Evolutionary conservation across 2,329 filamentous ascomycete genomes (phyloP), one percentile per base, ranked within the genome.

Genomic region (Pezicula rhizophila): DNA sequence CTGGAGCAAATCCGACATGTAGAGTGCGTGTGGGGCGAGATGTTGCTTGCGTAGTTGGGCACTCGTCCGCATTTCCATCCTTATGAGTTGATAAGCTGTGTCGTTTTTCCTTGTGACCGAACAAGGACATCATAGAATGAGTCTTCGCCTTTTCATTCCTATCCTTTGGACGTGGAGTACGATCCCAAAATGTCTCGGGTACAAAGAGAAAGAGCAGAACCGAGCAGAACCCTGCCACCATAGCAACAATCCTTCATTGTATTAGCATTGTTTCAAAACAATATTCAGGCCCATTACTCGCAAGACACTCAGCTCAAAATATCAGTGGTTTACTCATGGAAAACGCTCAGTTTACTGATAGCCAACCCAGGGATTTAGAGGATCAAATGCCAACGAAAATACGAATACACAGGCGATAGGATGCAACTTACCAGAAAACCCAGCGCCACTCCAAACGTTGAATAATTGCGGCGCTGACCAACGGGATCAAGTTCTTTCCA

Each of bases 171-270:
- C 58, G 52, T 20, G 91, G 90, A 2, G 85, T 85, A 42, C 92
- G 77, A 66, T 96, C 90, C 92, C 92, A 97, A 57, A 96, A 96
- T 0, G 90, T 96, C 69, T 97, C 92, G 0, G 92, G 92, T 0
- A 96, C 88, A 59, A 96, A 95, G 51, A 96, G 75, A 64, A 95
- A 96, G 1, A 97, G 74, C 2, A 95, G 70, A 17, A 80, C 65
- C 34, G 83, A 77, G 51, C 82, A 84, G 42, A 88, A 78, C 0
- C 75, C 88, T 31, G 90, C 86, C 8, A 95, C 72, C 3, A 96
- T 87, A 1, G 90, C 81, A 41, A 95, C 82, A 48, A 95, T 83
- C 85, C 85, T 87, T 45, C 8, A 31, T 5, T 35, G 54, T 26
- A 46, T 69, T 39, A 68, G 57, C 47, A 31, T 45, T 5, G 11